Percentiles rank a stretch among this genome's conserved stretches.
phyloP scores from a whole-genome alignment of 176 grass and related monocot genomes.

The Ampelocalamus luodianensis region DNA sequence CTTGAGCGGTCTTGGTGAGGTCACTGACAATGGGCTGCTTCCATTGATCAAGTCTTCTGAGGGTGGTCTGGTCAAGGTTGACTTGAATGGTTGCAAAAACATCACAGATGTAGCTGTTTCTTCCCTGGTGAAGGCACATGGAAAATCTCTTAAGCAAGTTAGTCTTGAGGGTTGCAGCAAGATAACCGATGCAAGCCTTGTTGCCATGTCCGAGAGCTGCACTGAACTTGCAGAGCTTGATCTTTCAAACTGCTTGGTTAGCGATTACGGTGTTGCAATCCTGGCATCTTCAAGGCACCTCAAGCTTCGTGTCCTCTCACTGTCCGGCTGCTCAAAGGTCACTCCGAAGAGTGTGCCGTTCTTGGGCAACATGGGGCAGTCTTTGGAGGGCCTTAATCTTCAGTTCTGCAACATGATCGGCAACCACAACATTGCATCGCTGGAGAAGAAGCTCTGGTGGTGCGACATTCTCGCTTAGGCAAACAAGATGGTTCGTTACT shows the following conservation, averaged over 20 bases:
- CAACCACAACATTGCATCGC: constrained; percentile 55
- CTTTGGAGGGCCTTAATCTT: constrained; percentile 79
- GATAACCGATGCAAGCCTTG: constrained; percentile 78
- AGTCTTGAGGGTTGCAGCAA: constrained; percentile 87
- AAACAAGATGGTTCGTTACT: constrained; percentile 30
- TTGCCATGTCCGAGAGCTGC: constrained; percentile 66
- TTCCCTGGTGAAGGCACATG: constrained; percentile 74
- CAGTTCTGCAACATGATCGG: constrained; percentile 82
- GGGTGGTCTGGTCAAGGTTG: constrained; percentile 68
- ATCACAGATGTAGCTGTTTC: constrained; percentile 73
- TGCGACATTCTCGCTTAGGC: constrained; percentile 86
- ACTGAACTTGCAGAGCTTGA: constrained; percentile 72
- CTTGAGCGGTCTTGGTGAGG: constrained; percentile 65
- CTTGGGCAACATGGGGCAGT: constrained; percentile 73
- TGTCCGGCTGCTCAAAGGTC: constrained; percentile 72
- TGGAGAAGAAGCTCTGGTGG: constrained; percentile 90
- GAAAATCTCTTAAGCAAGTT: constrained; percentile 76
- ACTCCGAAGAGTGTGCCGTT: constrained; percentile 65
- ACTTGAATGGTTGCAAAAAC: constrained; percentile 80
- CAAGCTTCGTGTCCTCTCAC: constrained; percentile 76
- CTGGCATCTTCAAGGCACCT: constrained; percentile 70
- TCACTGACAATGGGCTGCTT: constrained; percentile 72
- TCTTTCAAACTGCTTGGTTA: constrained; percentile 76
- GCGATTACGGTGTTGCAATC: constrained; percentile 66
- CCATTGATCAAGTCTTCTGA: constrained; percentile 67